Percentiles rank a stretch among this genome's conserved stretches.
Evolutionary conservation across 768 basidiomycete genomes (phyloP).

Genomic region (Nidularia sp.): DNA sequence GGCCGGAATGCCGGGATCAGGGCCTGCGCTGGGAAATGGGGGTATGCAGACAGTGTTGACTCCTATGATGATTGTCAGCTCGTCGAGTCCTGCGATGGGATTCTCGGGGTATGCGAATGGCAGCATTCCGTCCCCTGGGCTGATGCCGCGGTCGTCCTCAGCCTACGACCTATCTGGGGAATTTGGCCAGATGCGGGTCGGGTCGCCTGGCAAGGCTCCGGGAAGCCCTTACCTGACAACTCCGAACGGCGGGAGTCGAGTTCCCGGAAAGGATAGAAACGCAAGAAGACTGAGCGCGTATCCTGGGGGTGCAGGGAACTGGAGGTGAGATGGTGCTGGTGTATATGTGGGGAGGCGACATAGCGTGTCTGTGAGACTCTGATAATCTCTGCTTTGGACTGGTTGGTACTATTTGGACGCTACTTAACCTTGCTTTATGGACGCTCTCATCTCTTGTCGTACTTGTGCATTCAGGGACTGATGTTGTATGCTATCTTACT

Average conservation of each 20-base stretch:
- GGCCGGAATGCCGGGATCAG: constrained; percentile 3
- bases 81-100: constrained; percentile 7
- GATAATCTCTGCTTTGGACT: no score
- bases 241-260: neutral
- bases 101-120: constrained; percentile 1
- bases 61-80: constrained; percentile 8
- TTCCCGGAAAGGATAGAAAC: neutral
- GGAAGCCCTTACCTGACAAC: neutral
- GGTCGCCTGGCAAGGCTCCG: constrained; percentile 1
- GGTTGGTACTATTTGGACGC: no score
- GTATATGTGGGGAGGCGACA: no score
- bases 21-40: constrained; percentile 1
- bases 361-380: no score
- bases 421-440: no score
- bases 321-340: no score
- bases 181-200: constrained; percentile 31
- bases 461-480: no score
- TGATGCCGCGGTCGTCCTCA: constrained; percentile 13
- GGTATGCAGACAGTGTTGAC: constrained; percentile 8
- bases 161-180: constrained; percentile 33
- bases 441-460: no score
- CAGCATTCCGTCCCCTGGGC: neutral
- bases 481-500: no score
- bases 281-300: neutral
- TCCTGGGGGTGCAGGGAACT: no score